Base-by-base conservation (phyloP, 352 stramenopile genomes). In the Phytopythium chamaehyphon region DNA sequence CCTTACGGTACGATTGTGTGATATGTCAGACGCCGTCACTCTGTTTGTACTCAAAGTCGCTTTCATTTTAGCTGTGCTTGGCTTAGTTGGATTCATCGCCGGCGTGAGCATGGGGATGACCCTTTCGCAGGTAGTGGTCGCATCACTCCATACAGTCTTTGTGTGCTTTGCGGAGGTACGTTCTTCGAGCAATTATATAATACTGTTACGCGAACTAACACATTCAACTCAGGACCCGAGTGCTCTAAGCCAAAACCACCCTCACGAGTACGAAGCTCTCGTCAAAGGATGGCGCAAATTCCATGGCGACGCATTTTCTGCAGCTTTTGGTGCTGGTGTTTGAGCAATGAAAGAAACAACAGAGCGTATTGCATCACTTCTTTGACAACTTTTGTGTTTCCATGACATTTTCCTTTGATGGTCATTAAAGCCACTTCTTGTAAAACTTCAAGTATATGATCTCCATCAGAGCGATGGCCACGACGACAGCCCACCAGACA, bases 151-250 rank as follows among this genome's bases (percentile, higher is more conserved):
- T 68, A 94, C 83, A 33, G 66, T 94, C 19, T 94, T 94, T 56
- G 83, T 94, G 40, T 94, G 83, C 63, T 94, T 94, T 61, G 83
- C 83, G n/a, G 83, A 94, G 78, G 77, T 88, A 69, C n/a, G 63
- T 23, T 5, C 43, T 49, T 39, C 11, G 10, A 16, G 35, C 11
- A 39, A 16, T 46, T 49, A 14, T 54, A 53, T 51, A 2, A n/a
- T n/a, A n/a, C n/a, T n/a, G n/a, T n/a, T n/a, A n/a, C n/a, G n/a
- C 28, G 5, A 33, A 33, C 28, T 9, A 5, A 33, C 28, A 9
- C 5, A 10, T 9, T 33, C 9, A 9, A 5, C 28, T 10, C 28
- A 33, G 73, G 83, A 94, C 42, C 83, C 83, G 18, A 76, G 88
- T n/a, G 78, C 81, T 36, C 85, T 94, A 40, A 89, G 79, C 51